Evolutionary conservation across 2,329 filamentous ascomycete genomes (phyloP), one percentile per base, ranked within the genome.

Genomic region (Fusarium incarnatum): DNA sequence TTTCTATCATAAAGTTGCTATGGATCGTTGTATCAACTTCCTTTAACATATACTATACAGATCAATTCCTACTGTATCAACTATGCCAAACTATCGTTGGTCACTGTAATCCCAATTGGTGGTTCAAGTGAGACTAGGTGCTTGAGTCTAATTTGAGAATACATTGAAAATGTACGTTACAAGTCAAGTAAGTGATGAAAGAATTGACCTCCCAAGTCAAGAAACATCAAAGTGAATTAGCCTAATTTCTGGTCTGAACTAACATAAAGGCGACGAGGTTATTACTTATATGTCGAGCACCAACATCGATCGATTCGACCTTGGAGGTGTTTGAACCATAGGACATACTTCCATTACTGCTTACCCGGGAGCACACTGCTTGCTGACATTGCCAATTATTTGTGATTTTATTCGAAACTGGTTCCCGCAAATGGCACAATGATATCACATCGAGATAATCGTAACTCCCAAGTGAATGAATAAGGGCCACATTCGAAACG

Each of bases 211-310:
- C 18, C 12, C 6, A 37, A 37, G 6, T 37, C 12, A 12, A n/a
- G 6, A 7, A 7, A 37, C 34, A 37, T 2, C 10, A n/a, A 10
- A 5, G 16, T 11, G 0, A 37, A 10, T 2, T 2, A n/a, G 18
- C 3, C 10, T 10, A n/a, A 37, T 10, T n/a, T 2, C 18, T n/a
- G 34, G 10, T n/a, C 18, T 11, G 34, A 37, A 3, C 34, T n/a
- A 12, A n/a, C 18, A n/a, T 11, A 37, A 37, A n/a, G 34, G 34
- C 18, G 34, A 37, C 18, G 18, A n/a, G 10, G n/a, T n/a, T 7
- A 37, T 37, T 37, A 37, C 34, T n/a, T 37, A 37, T n/a, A n/a
- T 16, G 2, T 11, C 11, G 15, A 12, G 13, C 3, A 34, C 12
- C 2, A 10, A 34, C 28, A 16, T 12, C 13, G 22, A 16, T 12